Conservation (phyloP, 306 rosid species). For the Rosa chinensis region DNA sequence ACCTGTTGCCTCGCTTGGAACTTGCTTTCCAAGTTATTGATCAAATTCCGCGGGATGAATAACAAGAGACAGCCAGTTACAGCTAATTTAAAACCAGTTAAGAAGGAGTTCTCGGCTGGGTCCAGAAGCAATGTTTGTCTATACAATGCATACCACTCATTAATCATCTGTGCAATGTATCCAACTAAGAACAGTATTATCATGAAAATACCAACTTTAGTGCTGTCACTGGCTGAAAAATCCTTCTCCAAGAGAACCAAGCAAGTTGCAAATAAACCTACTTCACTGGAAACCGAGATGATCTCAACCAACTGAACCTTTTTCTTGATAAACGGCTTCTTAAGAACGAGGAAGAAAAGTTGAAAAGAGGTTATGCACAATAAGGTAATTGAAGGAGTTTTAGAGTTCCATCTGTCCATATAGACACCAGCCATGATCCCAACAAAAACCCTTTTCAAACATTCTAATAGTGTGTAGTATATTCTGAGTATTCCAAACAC, state of each 20-base stretch:
- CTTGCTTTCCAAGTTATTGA: constrained; percentile 49
- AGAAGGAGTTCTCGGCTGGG: constrained; percentile 52
- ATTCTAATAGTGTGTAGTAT: constrained; percentile 71
- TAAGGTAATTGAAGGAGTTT: constrained; percentile 45
- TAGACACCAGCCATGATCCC: constrained; percentile 70
- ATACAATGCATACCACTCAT: constrained; percentile 80
- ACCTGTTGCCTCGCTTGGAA: constrained; percentile 39
- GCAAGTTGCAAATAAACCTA: constrained; percentile 50
- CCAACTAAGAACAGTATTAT: constrained; percentile 59
- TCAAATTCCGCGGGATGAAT: constrained; percentile 55
- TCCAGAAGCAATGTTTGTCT: constrained; percentile 60
- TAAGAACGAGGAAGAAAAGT: constrained; percentile 81
- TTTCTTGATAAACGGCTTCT: constrained; percentile 93
- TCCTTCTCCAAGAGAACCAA: constrained; percentile 47
- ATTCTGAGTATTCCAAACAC: constrained; percentile 90
- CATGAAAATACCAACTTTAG: constrained; percentile 56
- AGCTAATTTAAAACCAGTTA: constrained; percentile 59
- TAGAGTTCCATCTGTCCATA: constrained; percentile 40
- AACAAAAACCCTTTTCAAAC: constrained; percentile 50
- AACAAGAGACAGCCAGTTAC: constrained; percentile 54
- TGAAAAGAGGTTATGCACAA: constrained; percentile 65
- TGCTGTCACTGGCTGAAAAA: constrained; percentile 39
- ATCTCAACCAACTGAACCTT: constrained; percentile 85
- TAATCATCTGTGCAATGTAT: constrained; percentile 53
- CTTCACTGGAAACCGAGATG: constrained; percentile 58